Evolutionary conservation across 441 rosid species (phyloP).

Genomic region (Euphorbia schlechtendalii): DNA sequence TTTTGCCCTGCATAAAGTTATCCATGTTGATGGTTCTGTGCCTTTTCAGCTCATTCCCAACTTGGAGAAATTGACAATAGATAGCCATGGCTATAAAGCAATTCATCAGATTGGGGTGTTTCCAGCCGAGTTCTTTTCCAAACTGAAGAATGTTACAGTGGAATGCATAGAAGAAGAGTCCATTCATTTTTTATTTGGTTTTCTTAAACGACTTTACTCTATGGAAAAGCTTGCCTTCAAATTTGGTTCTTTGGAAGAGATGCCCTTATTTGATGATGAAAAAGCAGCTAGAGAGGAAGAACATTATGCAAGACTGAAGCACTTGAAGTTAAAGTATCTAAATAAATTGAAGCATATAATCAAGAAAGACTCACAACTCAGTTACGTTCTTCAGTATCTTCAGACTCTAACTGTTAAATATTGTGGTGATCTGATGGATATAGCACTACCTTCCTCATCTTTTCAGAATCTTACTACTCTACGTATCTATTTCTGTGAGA

Average conservation of each 20-base stretch:
- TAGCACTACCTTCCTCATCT: conserved; percentile 1
- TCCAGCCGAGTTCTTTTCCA: too few species aligned
- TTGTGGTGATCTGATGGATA: neutral
- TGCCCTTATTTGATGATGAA: neutral
- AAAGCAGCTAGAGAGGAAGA: neutral
- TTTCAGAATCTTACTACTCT: neutral
- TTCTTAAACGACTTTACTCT: neutral
- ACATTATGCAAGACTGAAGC: neutral
- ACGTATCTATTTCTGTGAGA: neutral
- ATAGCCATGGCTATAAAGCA: too few species aligned
- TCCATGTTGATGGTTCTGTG: too few species aligned
- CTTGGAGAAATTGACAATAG: too few species aligned
- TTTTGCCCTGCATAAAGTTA: too few species aligned
- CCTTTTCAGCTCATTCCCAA: too few species aligned
- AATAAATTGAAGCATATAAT: neutral
- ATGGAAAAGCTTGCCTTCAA: neutral
- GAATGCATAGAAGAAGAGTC: neutral
- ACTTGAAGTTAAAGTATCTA: neutral
- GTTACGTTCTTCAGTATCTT: neutral
- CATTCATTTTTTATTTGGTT: neutral
- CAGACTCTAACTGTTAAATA: neutral
- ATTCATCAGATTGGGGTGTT: too few species aligned
- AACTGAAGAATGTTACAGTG: neutral
- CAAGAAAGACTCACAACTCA: neutral
- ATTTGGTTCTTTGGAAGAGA: neutral